Conservation (phyloP, 1,284 basidiomycete species). For the Ceratobasidium sp. region DNA sequence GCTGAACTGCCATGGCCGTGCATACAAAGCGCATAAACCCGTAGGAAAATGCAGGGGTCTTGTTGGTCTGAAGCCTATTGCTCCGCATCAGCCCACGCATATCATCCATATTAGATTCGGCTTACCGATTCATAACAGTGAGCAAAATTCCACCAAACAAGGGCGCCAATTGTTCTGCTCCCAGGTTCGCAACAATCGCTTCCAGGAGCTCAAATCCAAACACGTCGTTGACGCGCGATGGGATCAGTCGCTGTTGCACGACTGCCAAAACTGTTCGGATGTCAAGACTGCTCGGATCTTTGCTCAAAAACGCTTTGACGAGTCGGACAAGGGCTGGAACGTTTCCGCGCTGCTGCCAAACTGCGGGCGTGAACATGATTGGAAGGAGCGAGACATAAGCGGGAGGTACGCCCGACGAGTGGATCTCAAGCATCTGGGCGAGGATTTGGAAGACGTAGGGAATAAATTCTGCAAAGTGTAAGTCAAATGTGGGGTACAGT, state of each 20-base stretch:
- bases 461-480: constrained; percentile 76
- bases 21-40: constrained; percentile 82
- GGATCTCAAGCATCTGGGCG: constrained; percentile 93
- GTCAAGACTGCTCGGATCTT: constrained; percentile 75
- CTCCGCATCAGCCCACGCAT: too few species aligned
- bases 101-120: background rate
- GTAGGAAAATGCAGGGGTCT: constrained; percentile 90
- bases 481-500: background rate
- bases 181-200: constrained; percentile 60
- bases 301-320: constrained; percentile 82
- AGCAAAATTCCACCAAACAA: constrained; percentile 39
- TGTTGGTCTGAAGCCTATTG: constrained; percentile 79
- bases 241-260: constrained; percentile 88
- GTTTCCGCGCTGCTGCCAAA: constrained; percentile 96
- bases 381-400: constrained; percentile 83
- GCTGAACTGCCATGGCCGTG: constrained; percentile 76
- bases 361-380: constrained; percentile 83
- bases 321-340: constrained; percentile 93
- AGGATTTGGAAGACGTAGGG: constrained; percentile 98
- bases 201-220: constrained; percentile 93
- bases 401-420: constrained; percentile 68
- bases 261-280: constrained; percentile 85
- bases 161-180: constrained; percentile 12
- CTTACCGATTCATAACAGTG: constrained; percentile 39
- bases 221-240: constrained; percentile 86